Evolutionary conservation across 2,329 filamentous ascomycete species (phyloP).

Genomic region (Apiospora malaysiana): DNA sequence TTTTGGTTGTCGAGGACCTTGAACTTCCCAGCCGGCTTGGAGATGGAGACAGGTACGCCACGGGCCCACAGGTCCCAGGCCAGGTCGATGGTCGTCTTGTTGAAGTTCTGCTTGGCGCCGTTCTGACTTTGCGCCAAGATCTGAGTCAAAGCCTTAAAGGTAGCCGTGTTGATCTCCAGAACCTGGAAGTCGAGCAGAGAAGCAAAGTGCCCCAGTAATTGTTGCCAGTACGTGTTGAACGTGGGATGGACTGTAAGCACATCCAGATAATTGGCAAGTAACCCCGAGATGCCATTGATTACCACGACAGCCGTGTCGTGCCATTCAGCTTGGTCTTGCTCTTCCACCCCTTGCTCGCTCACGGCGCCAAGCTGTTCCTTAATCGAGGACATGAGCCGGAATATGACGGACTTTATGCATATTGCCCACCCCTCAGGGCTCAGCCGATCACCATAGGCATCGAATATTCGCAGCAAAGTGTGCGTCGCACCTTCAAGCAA

Average conservation of each 20-base stretch:
- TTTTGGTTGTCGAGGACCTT: constrained; percentile 73
- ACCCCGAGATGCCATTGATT: constrained; percentile 72
- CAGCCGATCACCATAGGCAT: constrained; percentile 85
- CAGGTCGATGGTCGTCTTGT: constrained; percentile 59
- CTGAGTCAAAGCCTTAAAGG: constrained; percentile 70
- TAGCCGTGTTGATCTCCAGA: constrained; percentile 74
- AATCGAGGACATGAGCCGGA: constrained; percentile 77
- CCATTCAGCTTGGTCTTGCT: constrained; percentile 63
- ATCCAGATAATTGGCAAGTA: constrained; percentile 79
- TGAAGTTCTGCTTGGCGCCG: constrained; percentile 51
- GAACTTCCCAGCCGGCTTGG: constrained; percentile 47
- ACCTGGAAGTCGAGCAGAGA: constrained; percentile 66
- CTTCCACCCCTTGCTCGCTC: constrained; percentile 43
- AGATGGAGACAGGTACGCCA: constrained; percentile 61
- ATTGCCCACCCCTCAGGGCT: constrained; percentile 81
- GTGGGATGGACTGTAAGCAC: constrained; percentile 69
- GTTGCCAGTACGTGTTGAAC: constrained; percentile 77
- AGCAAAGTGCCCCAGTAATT: constrained; percentile 73
- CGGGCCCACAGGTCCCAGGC: constrained; percentile 75
- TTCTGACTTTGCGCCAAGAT: constrained; percentile 61
- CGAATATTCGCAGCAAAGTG: constrained; percentile 88
- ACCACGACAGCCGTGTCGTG: constrained; percentile 77
- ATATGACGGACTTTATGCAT: constrained; percentile 81
- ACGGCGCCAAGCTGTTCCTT: constrained; percentile 57
- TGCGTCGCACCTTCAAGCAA: constrained; percentile 72